Base-by-base conservation (phyloP, 108 stramenopile genomes). In the Chaetoceros tenuissimus region DNA sequence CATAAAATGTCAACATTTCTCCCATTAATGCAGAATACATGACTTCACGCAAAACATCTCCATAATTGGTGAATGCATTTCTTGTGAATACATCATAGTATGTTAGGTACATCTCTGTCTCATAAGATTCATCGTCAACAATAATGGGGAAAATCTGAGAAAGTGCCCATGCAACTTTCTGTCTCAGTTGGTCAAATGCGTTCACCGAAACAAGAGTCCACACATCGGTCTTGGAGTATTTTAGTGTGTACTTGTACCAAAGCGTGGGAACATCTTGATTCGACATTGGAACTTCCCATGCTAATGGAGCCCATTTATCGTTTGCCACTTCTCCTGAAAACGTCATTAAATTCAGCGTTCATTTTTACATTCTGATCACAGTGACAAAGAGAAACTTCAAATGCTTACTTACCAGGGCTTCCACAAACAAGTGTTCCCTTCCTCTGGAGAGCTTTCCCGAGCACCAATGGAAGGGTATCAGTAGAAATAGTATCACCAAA, bases 161-260 rank as follows among this genome's bases (percentile, higher is more conserved):
- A 2, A 91, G 57, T 0, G 81, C 85, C 84, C 84, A 91, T 24
- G 89, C 89, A 47, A 87, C 65, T 19, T 84, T 63, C 56, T 91
- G 89, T 24, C 89, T 63, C 1, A 91, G 66, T 59, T 91, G 89
- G 56, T 82, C 85, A 24, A 28, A 24, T 20, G 55, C 58, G 24
- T n/a, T 40, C 34, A 81, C 28, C 0, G 64, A 74, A 0, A 69
- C 30, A 46, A 60, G 60, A 17, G 61, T 64, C 77, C 75, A 82
- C 10, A 79, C 71, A 13, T n/a, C n/a, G n/a, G n/a, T n/a, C n/a
- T n/a, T n/a, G n/a, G n/a, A n/a, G n/a, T n/a, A n/a, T n/a, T n/a
- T n/a, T n/a, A n/a, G n/a, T n/a, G n/a, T n/a, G n/a, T n/a, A n/a
- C n/a, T n/a, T n/a, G n/a, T n/a, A n/a, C n/a, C n/a, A n/a, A n/a